Evolutionary conservation across 2,329 filamentous ascomycete species (phyloP), one percentile per base, ranked within the genome.

Genomic region (Domatiomyces catenatus): DNA sequence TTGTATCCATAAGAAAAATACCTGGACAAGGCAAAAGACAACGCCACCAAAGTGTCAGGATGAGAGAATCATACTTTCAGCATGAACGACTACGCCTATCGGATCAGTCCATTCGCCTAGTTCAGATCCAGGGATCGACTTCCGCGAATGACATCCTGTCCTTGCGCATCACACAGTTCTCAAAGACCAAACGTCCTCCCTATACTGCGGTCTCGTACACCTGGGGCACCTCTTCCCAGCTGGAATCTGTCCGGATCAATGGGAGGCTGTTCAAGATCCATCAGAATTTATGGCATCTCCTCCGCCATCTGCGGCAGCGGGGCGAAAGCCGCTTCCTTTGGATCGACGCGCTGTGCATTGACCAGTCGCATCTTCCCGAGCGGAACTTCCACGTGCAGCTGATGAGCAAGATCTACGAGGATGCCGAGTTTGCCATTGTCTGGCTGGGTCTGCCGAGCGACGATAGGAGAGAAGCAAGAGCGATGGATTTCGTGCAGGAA

Each of bases 361-460:
- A 59, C 48, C 57, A 59, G 51, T 36, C 52, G 42, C 56, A 59
- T 47, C 48, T 59, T 5, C 51, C 51, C 24, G 57, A 59, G 53
- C 51, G 57, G 4, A 59, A 59, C 24, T 58, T 55, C 42, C 57
- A 59, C 48, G 56, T 59, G 42, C 51, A 55, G 32, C 49, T 54
- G 17, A 59, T 59, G 57, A 52, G 49, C 22, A 50, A 48, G n/a
- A 58, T 59, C 51, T 59, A 59, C 42, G 52, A 58, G 5, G 49
- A 50, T 15, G 52, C 57, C 39, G 49, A 48, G 5, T 49, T 32
- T 39, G 52, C 53, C 3, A 53, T 59, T 28, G 57, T 59, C 8
- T 59, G 57, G 57, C 52, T 59, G 44, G 67, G 67, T 20, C 42
- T 55, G 36, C 54, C 54, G 5, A 53, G 49, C 10, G 50, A 54